A percentile compares a stretch with the other conserved stretches of the same genome.
These are phyloP conservation scores for Nicotiana obtusifolia DNA, from an alignment of 257 asterid genomes.

Conservation along the genomic window DNA sequence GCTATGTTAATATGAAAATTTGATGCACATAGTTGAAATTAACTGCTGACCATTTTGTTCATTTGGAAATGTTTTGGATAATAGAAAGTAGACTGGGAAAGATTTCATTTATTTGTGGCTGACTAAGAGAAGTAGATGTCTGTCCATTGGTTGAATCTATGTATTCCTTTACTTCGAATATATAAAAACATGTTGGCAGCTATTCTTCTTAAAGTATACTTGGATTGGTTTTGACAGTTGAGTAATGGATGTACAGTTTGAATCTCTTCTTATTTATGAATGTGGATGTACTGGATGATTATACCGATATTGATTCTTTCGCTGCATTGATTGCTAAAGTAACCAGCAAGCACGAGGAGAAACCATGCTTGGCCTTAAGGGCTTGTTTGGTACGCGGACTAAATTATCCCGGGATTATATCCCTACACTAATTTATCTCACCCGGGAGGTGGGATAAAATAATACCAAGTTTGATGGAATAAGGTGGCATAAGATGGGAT, in stretches of 20 bases:
- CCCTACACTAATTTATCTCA: no score
- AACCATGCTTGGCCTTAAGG: neutral
- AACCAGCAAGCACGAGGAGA: neutral
- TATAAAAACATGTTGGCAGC: neutral
- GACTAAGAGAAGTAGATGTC: neutral
- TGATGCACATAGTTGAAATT: conserved; percentile 25
- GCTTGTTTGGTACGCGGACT: no score
- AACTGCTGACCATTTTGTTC: conserved; percentile 30
- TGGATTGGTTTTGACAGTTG: neutral
- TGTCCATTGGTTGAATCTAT: neutral
- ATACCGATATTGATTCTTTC: neutral
- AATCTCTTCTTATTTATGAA: neutral
- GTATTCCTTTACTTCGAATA: neutral
- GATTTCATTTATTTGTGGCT: neutral
- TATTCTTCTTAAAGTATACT: neutral
- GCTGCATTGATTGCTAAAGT: neutral
- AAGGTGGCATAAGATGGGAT: no score
- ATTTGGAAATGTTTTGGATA: neutral
- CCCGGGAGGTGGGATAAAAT: no score
- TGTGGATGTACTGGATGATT: neutral
- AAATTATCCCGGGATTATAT: no score
- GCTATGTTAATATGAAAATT: neutral
- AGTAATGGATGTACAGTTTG: neutral
- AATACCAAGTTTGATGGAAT: no score
- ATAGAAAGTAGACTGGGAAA: neutral